Base-by-base conservation (phyloP, 2,329 filamentous ascomycete genomes). In the Elsinoe necatrix region DNA sequence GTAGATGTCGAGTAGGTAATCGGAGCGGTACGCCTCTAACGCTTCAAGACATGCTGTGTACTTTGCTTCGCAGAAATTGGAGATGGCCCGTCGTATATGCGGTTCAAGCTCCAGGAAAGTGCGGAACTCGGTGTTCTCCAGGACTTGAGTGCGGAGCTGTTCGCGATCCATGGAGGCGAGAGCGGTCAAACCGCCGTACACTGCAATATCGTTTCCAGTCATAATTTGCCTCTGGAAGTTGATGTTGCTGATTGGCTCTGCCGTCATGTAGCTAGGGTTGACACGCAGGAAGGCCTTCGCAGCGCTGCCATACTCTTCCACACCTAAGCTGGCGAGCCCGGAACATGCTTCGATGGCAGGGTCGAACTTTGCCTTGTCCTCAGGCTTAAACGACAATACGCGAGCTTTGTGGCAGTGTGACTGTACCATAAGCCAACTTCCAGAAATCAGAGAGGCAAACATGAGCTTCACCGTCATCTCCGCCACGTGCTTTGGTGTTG, bases 1-100 rank as follows among this genome's bases (percentile, higher is more conserved):
- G 69, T 95, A 86, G 18, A 95, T 75, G 67, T 98, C 93, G 4
- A 97, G 81, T n/a, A 91, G 77, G 68, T 93, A 97, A 70, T 98
- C 93, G 34, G 83, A 75, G 51, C 84, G 84, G 70, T 93, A 92
- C 4, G 83, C 80, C 65, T 93, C 87, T 0, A 98, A 79, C 34
- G 92, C 89, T 47, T 83, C 80, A 43, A 98, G 77, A 69, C 92
- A 97, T 42, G 81, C 81, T 8, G 87, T 86, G 71, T 96, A 98
- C 64, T 95, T 88, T 59, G 89, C 89, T 63, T 87, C 89, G 64
- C 92, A 89, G 73, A 96, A 98, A 68, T 89, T 85, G 6, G 82
- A 82, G 63, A 98, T 87, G 11, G 93, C 92, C 58, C 91, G 91
- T 61, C 93, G 87, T 60, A 98, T 87, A 66, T 97, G 92, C 2